A percentile compares a stretch with the other conserved stretches of the same genome.
These are phyloP conservation scores for Clathrospora elynae DNA, from an alignment of 2,329 filamentous ascomycete genomes.

Conservation along the genomic window DNA sequence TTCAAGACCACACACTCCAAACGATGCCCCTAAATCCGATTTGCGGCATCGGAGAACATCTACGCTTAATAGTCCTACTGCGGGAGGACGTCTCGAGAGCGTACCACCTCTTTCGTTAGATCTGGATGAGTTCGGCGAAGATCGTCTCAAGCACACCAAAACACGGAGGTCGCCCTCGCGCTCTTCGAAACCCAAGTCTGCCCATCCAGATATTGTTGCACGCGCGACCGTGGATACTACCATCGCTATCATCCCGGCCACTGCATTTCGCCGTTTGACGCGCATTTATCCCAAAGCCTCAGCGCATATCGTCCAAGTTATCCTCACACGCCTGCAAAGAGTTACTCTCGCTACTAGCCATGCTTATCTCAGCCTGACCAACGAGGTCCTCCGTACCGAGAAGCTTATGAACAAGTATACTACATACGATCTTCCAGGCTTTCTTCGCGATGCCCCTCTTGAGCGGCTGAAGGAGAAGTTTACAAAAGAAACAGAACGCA, in stretches of 20 bases:
- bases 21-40: constrained; percentile 24
- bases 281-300: constrained; percentile 95
- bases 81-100: constrained; percentile 52
- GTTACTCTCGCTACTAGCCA: constrained; percentile 95
- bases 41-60: constrained; percentile 37
- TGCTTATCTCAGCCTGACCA: constrained; percentile 88
- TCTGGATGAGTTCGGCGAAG: constrained; percentile 30
- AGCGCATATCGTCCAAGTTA: constrained; percentile 96
- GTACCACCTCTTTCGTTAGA: constrained; percentile 81
- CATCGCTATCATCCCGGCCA: constrained; percentile 96
- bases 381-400: constrained; percentile 90
- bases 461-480: constrained; percentile 93
- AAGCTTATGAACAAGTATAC: constrained; percentile 94
- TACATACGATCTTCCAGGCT: constrained; percentile 86
- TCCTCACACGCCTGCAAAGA: constrained; percentile 88
- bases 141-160: constrained; percentile 29
- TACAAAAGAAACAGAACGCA: constrained; percentile 77
- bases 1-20: constrained; percentile 41
- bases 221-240: constrained; percentile 95
- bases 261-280: constrained; percentile 89
- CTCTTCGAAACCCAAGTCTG: constrained; percentile 66
- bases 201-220: constrained; percentile 96
- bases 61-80: constrained; percentile 43
- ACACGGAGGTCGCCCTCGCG: constrained; percentile 33
- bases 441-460: constrained; percentile 81